Percentiles rank a stretch among this genome's conserved stretches.
phyloP scores from a whole-genome alignment of 2,329 filamentous ascomycete genomes.

The Tolypocladium endophyticum region DNA sequence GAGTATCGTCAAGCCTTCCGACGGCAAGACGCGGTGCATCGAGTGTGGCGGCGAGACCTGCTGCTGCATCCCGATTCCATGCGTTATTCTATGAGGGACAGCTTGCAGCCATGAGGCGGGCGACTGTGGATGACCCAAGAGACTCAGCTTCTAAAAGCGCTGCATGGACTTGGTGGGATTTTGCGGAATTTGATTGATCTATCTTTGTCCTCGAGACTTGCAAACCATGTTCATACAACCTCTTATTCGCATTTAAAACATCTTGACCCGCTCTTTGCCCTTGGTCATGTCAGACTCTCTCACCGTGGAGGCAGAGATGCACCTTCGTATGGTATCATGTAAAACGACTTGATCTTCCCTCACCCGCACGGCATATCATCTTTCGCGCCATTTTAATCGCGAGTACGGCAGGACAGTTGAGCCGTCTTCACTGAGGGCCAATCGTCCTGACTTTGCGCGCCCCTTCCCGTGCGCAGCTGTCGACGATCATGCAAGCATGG shows the following conservation, averaged over 20 bases:
- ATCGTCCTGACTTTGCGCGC: not conserved
- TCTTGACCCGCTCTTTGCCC: not conserved
- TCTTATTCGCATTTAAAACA: not conserved
- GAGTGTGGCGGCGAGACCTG: conserved; percentile 42
- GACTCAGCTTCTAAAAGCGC: not conserved
- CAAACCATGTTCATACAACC: not conserved
- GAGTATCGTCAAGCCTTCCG: conserved; percentile 39
- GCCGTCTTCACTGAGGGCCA: not conserved
- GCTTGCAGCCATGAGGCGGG: not conserved
- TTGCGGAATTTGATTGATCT: not conserved
- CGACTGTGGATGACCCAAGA: not conserved
- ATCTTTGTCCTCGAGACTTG: not conserved
- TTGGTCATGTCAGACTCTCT: not conserved
- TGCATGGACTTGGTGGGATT: not conserved
- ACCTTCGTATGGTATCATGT: not conserved
- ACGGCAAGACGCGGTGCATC: conserved; percentile 35
- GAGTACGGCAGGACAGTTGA: too few relatives aligned
- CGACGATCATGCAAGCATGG: conserved; percentile 21
- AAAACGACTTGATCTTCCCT: not conserved
- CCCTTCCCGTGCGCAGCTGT: not conserved
- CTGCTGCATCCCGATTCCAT: conserved; percentile 44
- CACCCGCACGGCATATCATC: not conserved
- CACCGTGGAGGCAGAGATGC: not conserved
- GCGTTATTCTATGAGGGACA: conserved; percentile 33
- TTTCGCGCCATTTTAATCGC: not conserved